Conservation (phyloP, 306 rosid species). For the Castanea mollissima region DNA sequence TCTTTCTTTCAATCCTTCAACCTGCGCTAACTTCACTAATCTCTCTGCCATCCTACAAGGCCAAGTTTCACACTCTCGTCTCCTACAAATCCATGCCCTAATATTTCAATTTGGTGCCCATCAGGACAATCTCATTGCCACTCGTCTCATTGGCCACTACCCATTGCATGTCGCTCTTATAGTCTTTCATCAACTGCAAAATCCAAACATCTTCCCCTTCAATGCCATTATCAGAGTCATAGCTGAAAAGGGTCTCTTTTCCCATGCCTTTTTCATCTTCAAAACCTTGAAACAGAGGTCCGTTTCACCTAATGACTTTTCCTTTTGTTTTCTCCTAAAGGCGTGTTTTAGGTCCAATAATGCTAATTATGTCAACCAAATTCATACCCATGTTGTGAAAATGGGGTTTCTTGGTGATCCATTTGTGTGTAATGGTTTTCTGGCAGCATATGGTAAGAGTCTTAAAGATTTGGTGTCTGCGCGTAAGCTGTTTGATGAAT, state of each 20-base stretch:
- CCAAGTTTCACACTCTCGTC: conserved; percentile 28
- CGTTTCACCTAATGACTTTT: conserved; percentile 52
- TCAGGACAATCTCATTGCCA: conserved; percentile 53
- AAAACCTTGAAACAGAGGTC: conserved; percentile 30
- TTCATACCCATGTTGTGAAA: conserved; percentile 47
- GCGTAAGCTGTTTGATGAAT: conserved; percentile 54
- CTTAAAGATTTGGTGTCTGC: conserved; percentile 40
- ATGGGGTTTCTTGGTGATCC: conserved; percentile 36
- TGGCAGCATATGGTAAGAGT: conserved; percentile 39
- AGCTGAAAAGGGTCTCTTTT: conserved; percentile 39
- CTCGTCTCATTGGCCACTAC: conserved; percentile 66
- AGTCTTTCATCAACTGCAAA: conserved; percentile 40
- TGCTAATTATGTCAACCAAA: conserved; percentile 30
- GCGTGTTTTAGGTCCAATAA: conserved; percentile 32
- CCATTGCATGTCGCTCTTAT: conserved; percentile 35
- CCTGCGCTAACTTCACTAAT: conserved; percentile 8
- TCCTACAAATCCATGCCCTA: conserved; percentile 57
- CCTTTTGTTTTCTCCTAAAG: conserved; percentile 58
- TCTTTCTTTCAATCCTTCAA: conserved; percentile 8
- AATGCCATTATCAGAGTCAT: conserved; percentile 56
- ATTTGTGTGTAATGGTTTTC: conserved; percentile 42
- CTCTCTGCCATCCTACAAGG: conserved; percentile 42
- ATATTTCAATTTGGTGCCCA: conserved; percentile 44
- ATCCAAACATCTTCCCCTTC: conserved; percentile 57
- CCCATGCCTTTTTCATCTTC: conserved; percentile 32